Evolutionary conservation across 176 grass and related monocot genomes (phyloP).

Genomic region (Triticum urartu): DNA sequence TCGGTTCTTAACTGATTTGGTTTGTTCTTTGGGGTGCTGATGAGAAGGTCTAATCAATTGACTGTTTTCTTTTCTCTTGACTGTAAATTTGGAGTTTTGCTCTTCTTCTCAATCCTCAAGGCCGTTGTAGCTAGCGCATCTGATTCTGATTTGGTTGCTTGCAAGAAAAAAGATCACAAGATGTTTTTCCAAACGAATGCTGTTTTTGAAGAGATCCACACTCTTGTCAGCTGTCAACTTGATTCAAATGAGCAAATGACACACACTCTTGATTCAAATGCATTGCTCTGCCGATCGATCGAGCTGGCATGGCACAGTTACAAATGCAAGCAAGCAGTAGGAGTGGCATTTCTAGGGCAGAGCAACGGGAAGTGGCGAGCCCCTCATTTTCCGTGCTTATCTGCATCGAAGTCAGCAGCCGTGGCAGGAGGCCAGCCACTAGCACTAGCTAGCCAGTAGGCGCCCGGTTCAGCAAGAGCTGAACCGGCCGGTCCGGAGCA

Average conservation of each 20-base stretch:
- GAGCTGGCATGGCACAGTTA: too few species aligned
- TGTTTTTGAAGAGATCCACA: too few species aligned
- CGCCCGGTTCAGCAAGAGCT: background rate
- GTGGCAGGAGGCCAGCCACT: background rate
- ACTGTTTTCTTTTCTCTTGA: conserved; percentile 10
- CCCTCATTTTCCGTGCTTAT: conserved; percentile 17
- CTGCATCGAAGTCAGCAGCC: conserved; percentile 45
- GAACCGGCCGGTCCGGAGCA: too few species aligned
- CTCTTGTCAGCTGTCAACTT: background rate
- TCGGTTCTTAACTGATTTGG: conserved; percentile 46
- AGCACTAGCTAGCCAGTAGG: background rate
- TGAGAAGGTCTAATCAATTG: conserved; percentile 53
- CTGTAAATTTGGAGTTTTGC: conserved; percentile 61
- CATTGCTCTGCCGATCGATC: background rate
- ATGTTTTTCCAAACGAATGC: background rate
- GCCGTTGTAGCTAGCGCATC: background rate
- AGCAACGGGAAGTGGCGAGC: background rate
- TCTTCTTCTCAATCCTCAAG: background rate
- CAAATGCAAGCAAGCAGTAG: too few species aligned
- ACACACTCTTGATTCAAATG: background rate
- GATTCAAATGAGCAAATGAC: background rate
- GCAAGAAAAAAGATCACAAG: conserved; percentile 8
- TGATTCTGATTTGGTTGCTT: background rate
- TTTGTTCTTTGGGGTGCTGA: conserved; percentile 42
- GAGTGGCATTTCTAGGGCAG: conserved; percentile 26